Percentiles rank a stretch among this genome's conserved stretches.
These are phyloP conservation scores for Dendrocalamus latiflorus DNA, from an alignment of 202 grass and related monocot species.

Conservation along the genomic window DNA sequence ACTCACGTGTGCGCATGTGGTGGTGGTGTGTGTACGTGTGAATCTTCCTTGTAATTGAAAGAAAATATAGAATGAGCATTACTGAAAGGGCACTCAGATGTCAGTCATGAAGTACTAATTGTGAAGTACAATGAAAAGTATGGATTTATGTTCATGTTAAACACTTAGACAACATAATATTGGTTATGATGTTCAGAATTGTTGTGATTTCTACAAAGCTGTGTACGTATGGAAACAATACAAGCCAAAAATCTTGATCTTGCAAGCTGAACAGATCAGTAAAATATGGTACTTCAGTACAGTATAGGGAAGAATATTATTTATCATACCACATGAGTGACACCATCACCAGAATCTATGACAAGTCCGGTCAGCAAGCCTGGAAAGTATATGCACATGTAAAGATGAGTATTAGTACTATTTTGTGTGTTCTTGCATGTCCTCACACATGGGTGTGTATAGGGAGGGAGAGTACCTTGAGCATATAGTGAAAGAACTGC, in stretches of 20 bases:
- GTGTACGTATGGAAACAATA: not conserved
- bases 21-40: too few species aligned
- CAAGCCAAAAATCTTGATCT: not conserved
- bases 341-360: conserved; percentile 90
- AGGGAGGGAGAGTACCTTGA: conserved; percentile 52
- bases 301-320: conserved; percentile 1
- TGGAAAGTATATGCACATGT: conserved; percentile 27
- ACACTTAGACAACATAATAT: not conserved
- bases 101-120: not conserved
- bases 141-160: not conserved
- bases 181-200: not conserved
- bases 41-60: too few species aligned
- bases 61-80: too few species aligned
- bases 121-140: not conserved
- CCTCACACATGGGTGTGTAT: not conserved
- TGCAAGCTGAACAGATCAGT: not conserved
- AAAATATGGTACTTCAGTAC: not conserved
- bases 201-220: not conserved
- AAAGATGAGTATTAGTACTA: not conserved
- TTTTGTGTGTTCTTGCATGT: not conserved
- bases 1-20: too few species aligned
- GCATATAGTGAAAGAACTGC: conserved; percentile 95
- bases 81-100: not conserved
- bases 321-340: conserved; percentile 82
- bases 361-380: conserved; percentile 95